Conservation (phyloP, 139 green algal species). For the Pseudopediastrum boryanum region DNA sequence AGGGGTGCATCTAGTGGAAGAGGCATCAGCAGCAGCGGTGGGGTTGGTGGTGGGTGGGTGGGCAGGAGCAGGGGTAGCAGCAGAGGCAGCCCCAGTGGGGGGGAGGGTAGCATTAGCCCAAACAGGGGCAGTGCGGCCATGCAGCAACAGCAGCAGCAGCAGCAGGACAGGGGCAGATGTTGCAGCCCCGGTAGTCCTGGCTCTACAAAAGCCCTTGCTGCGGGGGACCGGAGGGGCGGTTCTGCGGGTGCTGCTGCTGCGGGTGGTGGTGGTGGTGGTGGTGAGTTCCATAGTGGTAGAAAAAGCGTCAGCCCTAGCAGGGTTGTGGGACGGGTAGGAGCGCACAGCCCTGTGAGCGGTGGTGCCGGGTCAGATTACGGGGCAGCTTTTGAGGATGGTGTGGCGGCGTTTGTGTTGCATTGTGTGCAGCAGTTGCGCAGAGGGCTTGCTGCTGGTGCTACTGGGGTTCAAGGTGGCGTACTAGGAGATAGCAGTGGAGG, state of each 20-base stretch:
- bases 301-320: too few species aligned
- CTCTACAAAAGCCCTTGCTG: too few species aligned
- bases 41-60: not conserved
- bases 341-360: not conserved
- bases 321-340: not conserved
- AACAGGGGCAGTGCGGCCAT: not conserved
- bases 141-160: conserved; percentile 1
- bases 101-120: not conserved
- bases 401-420: conserved; percentile 33
- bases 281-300: too few species aligned
- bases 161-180: not conserved
- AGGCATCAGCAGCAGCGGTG: conserved; percentile 18
- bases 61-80: conserved; percentile 1
- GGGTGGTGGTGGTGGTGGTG: not conserved
- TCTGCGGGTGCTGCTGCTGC: too few species aligned
- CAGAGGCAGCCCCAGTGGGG: not conserved
- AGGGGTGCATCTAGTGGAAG: not conserved
- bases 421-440: conserved; percentile 25
- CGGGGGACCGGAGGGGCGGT: too few species aligned
- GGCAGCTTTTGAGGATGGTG: conserved; percentile 20
- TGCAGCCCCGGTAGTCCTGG: too few species aligned
- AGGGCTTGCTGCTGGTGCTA: not conserved
- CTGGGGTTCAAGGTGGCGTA: too few species aligned
- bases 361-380: not conserved
- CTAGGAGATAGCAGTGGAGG: too few species aligned